Base-by-base conservation (phyloP, 495 filamentous ascomycete species). In the Trichoderma asperelloides region DNA sequence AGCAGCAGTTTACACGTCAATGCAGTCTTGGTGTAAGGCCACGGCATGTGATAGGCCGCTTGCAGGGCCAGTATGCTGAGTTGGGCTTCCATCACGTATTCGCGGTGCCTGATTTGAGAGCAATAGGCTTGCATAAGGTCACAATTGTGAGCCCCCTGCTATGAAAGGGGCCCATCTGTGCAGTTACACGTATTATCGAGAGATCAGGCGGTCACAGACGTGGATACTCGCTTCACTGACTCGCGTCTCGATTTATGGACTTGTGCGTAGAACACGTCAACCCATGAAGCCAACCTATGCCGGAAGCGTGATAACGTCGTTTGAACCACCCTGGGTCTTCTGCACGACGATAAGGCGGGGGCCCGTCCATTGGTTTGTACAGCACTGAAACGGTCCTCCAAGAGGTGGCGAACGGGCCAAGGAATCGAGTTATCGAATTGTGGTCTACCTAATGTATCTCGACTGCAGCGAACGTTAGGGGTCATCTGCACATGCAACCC, bases 251-350 rank as follows among this genome's bases (percentile, higher is more conserved):
- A 51, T 21, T 51, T 51, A 51, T 18, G 47, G 47, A 51, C 47
- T 51, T 18, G 47, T 51, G 47, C 55, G 55, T 60, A 30, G 55
- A 60, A 60, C 55, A 60, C 55, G 55, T 60, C 55, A 60, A 60
- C 55, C 55, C 55, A 28, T 27, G 55, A 30, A 60, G 27, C 55
- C 55, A 30, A 30, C 55, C 55, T 30, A 60, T 60, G 55, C 55
- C 55, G 2, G 55, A 60, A 60, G 55, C 25, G 55, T 60, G 55
- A 60, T 60, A 60, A 60, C 55, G 55, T 60, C 55, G 55, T 12
- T 21, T 5, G 13, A n/a, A 47, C 43, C 15, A 47, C 43, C 43
- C 49, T 27, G 23, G n/a, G 18, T n/a, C 25, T 4, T 11, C 18
- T 60, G 55, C 55, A 60, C 27, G 25, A 60, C 55, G 55, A 60